Percentiles rank a stretch among this genome's conserved stretches.
Evolutionary conservation across 2,329 filamentous ascomycete species (phyloP).

Genomic region (Monosporascus sp.): DNA sequence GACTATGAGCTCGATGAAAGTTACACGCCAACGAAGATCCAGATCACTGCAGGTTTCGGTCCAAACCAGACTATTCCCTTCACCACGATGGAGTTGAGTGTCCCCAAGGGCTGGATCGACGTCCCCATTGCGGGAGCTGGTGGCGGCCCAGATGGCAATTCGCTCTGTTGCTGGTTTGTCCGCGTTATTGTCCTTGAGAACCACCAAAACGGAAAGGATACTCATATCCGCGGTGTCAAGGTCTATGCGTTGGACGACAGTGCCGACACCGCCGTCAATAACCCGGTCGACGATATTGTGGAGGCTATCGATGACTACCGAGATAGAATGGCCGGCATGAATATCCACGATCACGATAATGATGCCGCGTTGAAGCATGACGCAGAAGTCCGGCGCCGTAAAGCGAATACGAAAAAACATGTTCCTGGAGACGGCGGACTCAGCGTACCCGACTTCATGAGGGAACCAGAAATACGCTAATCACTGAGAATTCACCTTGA

Average conservation of each 20-base stretch:
- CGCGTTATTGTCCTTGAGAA: constrained; percentile 92
- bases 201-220: constrained; percentile 98
- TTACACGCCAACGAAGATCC: constrained; percentile 91
- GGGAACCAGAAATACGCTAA: constrained; percentile 37
- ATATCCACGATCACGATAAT: constrained; percentile 27
- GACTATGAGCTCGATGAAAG: constrained; percentile 92
- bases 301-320: constrained; percentile 26
- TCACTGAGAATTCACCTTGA: not conserved
- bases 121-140: constrained; percentile 57
- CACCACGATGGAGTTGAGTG: constrained; percentile 69
- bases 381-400: constrained; percentile 24
- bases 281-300: constrained; percentile 29
- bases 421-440: constrained; percentile 28
- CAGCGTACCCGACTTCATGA: constrained; percentile 34
- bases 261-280: constrained; percentile 33
- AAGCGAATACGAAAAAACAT: constrained; percentile 22
- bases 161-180: constrained; percentile 81
- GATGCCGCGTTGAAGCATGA: constrained; percentile 25
- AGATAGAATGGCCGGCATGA: constrained; percentile 20
- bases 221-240: constrained; percentile 90
- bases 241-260: constrained; percentile 61
- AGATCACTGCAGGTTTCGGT: constrained; percentile 83
- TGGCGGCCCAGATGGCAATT: constrained; percentile 61
- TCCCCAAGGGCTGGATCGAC: constrained; percentile 86
- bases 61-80: constrained; percentile 91